A percentile compares a stretch with the other conserved stretches of the same genome.
Evolutionary conservation across 208 protist species (phyloP).

Genomic region (Sergeia podlipaevii): DNA sequence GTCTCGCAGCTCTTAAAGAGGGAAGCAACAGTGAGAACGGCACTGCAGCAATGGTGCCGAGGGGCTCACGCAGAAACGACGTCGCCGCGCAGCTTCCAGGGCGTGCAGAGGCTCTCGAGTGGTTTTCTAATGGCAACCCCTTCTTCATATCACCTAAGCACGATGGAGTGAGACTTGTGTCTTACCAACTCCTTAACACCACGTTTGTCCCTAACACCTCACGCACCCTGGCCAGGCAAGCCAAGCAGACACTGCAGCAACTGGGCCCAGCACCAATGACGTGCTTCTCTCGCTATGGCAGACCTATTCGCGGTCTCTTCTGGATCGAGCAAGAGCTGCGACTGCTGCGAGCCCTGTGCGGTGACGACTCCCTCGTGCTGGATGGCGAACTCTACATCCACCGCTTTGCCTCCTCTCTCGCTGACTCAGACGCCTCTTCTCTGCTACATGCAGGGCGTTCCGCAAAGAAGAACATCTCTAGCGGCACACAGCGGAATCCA

Average conservation of each 20-base stretch:
- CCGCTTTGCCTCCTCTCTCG: too few relatives aligned
- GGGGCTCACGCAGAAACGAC: not conserved
- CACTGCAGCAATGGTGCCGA: not conserved
- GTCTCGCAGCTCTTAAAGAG: slow-evolving; percentile 5
- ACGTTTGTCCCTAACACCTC: not conserved
- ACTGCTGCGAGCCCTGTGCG: slow-evolving; percentile 58
- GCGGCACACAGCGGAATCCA: too few relatives aligned
- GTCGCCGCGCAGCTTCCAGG: not conserved
- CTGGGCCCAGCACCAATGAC: slow-evolving; percentile 19
- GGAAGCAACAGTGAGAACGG: not conserved
- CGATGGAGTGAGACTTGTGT: slow-evolving; percentile 79
- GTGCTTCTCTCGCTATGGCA: slow-evolving; percentile 78
- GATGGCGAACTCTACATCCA: slow-evolving; percentile 90
- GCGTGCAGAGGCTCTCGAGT: not conserved
- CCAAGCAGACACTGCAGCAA: not conserved
- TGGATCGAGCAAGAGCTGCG: slow-evolving; percentile 85
- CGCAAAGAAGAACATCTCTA: too few relatives aligned
- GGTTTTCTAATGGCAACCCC: slow-evolving; percentile 12
- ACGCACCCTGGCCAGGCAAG: not conserved
- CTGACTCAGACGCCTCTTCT: too few relatives aligned
- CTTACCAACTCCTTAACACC: slow-evolving; percentile 39
- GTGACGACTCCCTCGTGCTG: slow-evolving; percentile 60
- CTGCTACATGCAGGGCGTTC: too few relatives aligned
- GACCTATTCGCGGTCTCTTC: slow-evolving; percentile 69
- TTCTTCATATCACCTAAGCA: slow-evolving; percentile 90